Evolutionary conservation across 345 rosid species (phyloP).

Genomic region (Gossypioides kirkii): DNA sequence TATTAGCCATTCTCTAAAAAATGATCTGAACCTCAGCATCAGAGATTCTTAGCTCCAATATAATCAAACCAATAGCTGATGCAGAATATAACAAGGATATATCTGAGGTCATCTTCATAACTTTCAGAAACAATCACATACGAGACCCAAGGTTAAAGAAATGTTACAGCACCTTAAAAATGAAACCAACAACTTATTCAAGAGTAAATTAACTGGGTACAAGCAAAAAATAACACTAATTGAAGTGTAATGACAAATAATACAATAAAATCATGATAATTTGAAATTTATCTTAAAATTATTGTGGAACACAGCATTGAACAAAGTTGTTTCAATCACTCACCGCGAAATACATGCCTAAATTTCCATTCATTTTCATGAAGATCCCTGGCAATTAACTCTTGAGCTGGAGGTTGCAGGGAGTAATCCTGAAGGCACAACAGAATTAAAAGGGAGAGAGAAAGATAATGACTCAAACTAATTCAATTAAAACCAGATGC

Average conservation of each 20-base stretch:
- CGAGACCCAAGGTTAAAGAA: not conserved
- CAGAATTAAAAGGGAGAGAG: slow-evolving; percentile 13
- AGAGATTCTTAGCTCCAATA: not conserved
- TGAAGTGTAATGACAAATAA: not conserved
- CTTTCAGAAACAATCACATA: not conserved
- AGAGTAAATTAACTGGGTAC: not conserved
- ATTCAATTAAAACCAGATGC: not conserved
- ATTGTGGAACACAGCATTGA: not conserved
- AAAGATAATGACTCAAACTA: not conserved
- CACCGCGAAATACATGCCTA: slow-evolving; percentile 30
- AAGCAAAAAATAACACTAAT: not conserved
- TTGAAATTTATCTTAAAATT: not conserved
- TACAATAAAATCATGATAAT: not conserved
- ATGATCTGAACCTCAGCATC: not conserved
- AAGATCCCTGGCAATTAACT: slow-evolving; percentile 30
- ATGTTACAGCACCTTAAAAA: not conserved
- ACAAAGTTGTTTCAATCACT: not conserved
- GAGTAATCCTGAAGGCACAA: slow-evolving; percentile 20
- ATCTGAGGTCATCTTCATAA: not conserved
- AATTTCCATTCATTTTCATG: slow-evolving; percentile 33
- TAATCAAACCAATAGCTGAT: not conserved
- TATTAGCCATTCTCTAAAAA: not conserved
- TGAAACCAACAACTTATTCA: not conserved
- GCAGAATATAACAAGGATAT: not conserved
- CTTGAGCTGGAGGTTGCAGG: slow-evolving; percentile 27